Percentiles rank a stretch among this genome's conserved stretches.
Evolutionary conservation across 2,329 filamentous ascomycete genomes (phyloP).

Genomic region (Pyrenochaeta sp.): DNA sequence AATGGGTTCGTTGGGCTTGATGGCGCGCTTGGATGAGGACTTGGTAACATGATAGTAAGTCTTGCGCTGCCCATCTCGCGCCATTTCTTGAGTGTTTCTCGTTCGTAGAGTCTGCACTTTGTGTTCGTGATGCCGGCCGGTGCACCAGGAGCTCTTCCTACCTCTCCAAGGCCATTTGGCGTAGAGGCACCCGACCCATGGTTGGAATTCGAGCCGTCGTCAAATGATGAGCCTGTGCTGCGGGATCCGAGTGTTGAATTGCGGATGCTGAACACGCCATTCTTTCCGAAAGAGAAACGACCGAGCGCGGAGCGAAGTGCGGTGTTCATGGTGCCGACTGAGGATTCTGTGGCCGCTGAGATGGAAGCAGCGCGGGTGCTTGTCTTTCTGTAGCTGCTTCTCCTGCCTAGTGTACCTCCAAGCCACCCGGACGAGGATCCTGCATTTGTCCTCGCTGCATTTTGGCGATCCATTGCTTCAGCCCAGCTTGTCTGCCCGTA

Average conservation of each 20-base stretch:
- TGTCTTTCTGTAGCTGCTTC: constrained; percentile 63
- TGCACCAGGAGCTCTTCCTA: constrained; percentile 45
- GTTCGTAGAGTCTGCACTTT: constrained; percentile 85
- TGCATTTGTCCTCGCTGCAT: constrained; percentile 51
- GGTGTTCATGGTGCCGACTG: constrained; percentile 77
- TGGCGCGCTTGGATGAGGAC: constrained; percentile 59
- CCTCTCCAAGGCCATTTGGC: constrained; percentile 36
- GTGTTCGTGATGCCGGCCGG: constrained; percentile 78
- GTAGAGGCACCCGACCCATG: constrained; percentile 45
- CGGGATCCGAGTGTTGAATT: constrained; percentile 75
- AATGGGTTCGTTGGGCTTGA: constrained; percentile 36
- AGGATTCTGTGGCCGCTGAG: constrained; percentile 75
- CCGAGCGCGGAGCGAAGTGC: constrained; percentile 78
- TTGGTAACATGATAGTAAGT: constrained; percentile 81
- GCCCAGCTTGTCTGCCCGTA: constrained; percentile 56
- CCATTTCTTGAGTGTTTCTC: constrained; percentile 81
- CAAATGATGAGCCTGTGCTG: constrained; percentile 61
- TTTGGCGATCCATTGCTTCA: constrained; percentile 62
- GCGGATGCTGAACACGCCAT: constrained; percentile 81
- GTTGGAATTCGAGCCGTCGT: constrained; percentile 52
- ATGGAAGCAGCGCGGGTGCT: constrained; percentile 63
- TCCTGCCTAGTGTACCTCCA: constrained; percentile 58
- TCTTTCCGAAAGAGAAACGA: constrained; percentile 73
- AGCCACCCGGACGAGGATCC: constrained; percentile 58
- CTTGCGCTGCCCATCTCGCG: constrained; percentile 87